Evolutionary conservation across 352 stramenopile species (phyloP), one percentile per base, ranked within the genome.

Genomic region (Aphanomyces astaci): DNA sequence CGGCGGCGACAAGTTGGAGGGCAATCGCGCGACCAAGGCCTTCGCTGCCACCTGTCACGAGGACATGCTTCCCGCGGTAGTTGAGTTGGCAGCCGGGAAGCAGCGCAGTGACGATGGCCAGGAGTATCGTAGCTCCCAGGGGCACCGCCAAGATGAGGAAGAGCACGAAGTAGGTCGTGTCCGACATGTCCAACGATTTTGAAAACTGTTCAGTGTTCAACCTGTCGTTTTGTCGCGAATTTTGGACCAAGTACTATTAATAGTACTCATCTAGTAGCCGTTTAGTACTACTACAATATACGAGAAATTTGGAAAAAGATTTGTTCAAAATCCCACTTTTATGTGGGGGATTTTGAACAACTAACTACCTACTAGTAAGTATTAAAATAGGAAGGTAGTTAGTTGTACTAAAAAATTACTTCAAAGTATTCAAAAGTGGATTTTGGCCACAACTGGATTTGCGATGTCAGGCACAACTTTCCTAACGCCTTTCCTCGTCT

Each of bases 81-180:
- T 68, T 19, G 33, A 68, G 40, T 52, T 57, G 49, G 4, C 15
- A 0, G 9, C 22, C 4, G 4, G 40, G 40, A 19, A 30, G 17
- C n/a, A 68, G 24, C 22, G 62, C 62, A 13, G 49, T 22, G 2
- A 59, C 22, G 19, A 68, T 22, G 10, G 62, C 45, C 9, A 36
- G 13, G 5, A 59, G 22, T 9, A 66, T 25, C 4, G 27, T 52
- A 36, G 48, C 13, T 1, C 28, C 59, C 33, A 66, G 43, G 2
- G 59, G 59, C 3, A 43, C 59, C 25, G 59, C 59, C 5, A 66
- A 54, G 59, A 66, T 25, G 46, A 66, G 10, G 59, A 66, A 66
- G 13, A 54, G 33, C 4, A 66, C 36, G 33, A 66, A 27, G 39
- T 39, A 66, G 11, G 31, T 15, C 7, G 45, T 66, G 30, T 66